Conservation (phyloP, 169 alveolate species). For the Cyclospora cayetanensis region DNA sequence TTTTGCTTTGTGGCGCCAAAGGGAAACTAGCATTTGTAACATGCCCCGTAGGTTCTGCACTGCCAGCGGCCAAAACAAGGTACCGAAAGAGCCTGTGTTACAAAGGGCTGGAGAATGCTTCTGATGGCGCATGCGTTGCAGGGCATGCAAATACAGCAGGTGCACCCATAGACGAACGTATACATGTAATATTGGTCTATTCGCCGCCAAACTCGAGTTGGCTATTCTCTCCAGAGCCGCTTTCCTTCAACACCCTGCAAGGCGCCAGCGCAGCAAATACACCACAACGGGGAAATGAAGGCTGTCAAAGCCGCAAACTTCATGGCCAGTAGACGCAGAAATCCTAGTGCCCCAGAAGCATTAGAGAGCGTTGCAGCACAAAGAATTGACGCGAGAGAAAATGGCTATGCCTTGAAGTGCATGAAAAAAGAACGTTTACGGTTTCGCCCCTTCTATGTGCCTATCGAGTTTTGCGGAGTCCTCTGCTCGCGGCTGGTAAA, state of each 20-base stretch:
- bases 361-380: background rate
- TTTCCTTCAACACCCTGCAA: background rate
- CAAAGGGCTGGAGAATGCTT: too few relatives aligned
- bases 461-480: slow-evolving; percentile 11
- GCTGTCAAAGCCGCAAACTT: background rate
- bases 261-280: background rate
- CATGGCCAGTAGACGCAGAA: background rate
- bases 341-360: background rate
- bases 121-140: too few relatives aligned
- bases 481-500: slow-evolving; percentile 38
- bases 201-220: too few relatives aligned
- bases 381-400: background rate
- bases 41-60: too few relatives aligned
- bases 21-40: too few relatives aligned
- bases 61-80: too few relatives aligned
- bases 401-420: background rate
- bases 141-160: too few relatives aligned
- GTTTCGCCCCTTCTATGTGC: slow-evolving; percentile 32
- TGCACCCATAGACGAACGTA: too few relatives aligned
- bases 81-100: too few relatives aligned
- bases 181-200: too few relatives aligned
- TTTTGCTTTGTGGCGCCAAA: too few relatives aligned
- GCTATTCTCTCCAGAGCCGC: background rate
- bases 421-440: background rate
- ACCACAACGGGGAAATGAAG: background rate